Evolutionary conservation across 2,329 filamentous ascomycete genomes (phyloP).

Genomic region (Uncinocarpus reesii): DNA sequence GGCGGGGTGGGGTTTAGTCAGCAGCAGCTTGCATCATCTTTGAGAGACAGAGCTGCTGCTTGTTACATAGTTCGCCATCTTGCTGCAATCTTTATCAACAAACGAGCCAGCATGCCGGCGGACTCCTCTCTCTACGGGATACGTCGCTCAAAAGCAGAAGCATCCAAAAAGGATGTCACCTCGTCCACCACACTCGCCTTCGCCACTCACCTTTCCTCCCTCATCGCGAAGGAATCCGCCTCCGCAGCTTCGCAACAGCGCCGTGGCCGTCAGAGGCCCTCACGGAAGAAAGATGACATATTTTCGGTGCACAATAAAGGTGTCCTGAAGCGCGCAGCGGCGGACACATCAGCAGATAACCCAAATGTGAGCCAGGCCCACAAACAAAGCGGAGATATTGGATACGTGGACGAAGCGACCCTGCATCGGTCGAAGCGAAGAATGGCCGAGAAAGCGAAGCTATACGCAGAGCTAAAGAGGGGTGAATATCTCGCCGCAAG

Average conservation of each 20-base stretch:
- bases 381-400: slow-evolving; percentile 50
- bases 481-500: slow-evolving; percentile 61
- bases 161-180: slow-evolving; percentile 52
- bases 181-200: slow-evolving; percentile 70
- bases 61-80: not conserved
- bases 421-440: slow-evolving; percentile 61
- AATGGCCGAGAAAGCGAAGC: slow-evolving; percentile 80
- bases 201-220: slow-evolving; percentile 71
- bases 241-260: slow-evolving; percentile 30
- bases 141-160: slow-evolving; percentile 53
- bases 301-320: slow-evolving; percentile 58
- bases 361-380: slow-evolving; percentile 51
- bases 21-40: too few species aligned
- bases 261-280: slow-evolving; percentile 33
- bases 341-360: slow-evolving; percentile 46
- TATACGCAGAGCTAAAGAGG: slow-evolving; percentile 82
- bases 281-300: slow-evolving; percentile 55
- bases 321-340: slow-evolving; percentile 51
- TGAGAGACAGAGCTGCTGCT: too few species aligned
- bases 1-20: too few species aligned
- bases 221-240: slow-evolving; percentile 50
- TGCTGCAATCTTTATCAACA: not conserved
- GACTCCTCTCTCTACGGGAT: slow-evolving; percentile 58
- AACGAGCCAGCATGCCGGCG: slow-evolving; percentile 8
- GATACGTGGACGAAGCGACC: slow-evolving; percentile 46